Base-by-base conservation (phyloP, 805 yeast genomes). In the Sugiyamaella lignohabitans region DNA sequence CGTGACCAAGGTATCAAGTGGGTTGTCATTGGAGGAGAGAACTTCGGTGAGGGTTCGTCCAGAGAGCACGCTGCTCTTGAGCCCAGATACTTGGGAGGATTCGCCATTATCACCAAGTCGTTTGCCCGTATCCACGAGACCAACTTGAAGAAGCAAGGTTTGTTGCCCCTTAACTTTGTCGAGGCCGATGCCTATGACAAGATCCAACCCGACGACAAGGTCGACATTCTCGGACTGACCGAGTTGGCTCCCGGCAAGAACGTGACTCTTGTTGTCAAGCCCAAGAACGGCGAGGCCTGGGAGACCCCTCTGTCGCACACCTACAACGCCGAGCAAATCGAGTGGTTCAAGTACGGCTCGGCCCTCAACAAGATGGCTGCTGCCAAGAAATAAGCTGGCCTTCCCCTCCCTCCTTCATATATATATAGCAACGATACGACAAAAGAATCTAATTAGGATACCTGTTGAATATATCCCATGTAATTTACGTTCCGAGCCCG, bases 51-150 rank as follows among this genome's bases (percentile, higher is more conserved):
- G 78, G 98, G 98, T 76, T 89, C 97, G 54, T 91, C 98, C 62
- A 87, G 98, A 80, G 98, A 91, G 76, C 98, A 91, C 71, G 98
- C 98, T 67, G 98, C 98, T 61, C 80, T 91, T 69, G 96, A 89
- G 80, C 98, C 98, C 77, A 86, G 98, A 78, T 93, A 74, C 89
- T 79, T 91, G 68, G 97, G 97, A 79, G 98, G 94, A 64, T 87
- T 86, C 67, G 97, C 97, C 61, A 91, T 91, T 73, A 86, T 91
- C 66, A 87, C 96, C 70, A 91, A 87, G 74, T 89, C 97, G 41
- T 93, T 93, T 69, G 98, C 98, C 58, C 87, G 98, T 77, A 93
- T 91, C 65, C 98, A 91, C 77, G 98, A 91, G 80, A 91, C 98
- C 62, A 91, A 91, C 84, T 82, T 91, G 82, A 91, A 91, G 89